phyloP scores from a whole-genome alignment of 1,139 yeast species.

The Candida smagusa region DNA sequence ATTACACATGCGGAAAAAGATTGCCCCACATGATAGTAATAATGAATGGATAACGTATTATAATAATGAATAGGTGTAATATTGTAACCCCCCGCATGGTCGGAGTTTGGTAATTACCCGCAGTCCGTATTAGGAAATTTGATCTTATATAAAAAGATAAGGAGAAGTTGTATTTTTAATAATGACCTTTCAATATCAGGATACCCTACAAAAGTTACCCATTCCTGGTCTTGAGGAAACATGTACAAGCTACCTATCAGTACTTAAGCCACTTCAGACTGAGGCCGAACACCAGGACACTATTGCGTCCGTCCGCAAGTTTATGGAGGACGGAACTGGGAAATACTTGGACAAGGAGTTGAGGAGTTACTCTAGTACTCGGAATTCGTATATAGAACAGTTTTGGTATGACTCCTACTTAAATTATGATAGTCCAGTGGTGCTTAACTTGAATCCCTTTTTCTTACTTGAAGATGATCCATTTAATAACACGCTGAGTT shows the following conservation, averaged over 20 bases:
- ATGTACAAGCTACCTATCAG: slow-evolving; percentile 59
- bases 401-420: slow-evolving; percentile 91
- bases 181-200: slow-evolving; percentile 58
- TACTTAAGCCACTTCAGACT: slow-evolving; percentile 73
- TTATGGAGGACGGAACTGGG: slow-evolving; percentile 55
- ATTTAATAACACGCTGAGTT: slow-evolving; percentile 56
- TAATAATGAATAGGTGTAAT: no score
- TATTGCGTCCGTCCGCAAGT: slow-evolving; percentile 53
- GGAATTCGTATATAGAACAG: slow-evolving; percentile 83
- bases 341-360: slow-evolving; percentile 62
- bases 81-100: no score
- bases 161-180: no score
- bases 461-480: slow-evolving; percentile 89
- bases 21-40: no score
- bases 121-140: no score
- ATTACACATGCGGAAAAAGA: no score
- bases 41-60: no score
- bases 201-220: slow-evolving; percentile 60
- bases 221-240: slow-evolving; percentile 73
- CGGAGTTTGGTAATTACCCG: no score
- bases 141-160: no score
- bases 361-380: slow-evolving; percentile 55
- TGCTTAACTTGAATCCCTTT: slow-evolving; percentile 81
- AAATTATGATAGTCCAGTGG: slow-evolving; percentile 85
- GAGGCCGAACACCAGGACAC: slow-evolving; percentile 66